These are phyloP conservation scores for Teunomyces stri DNA, from an alignment of 805 yeast species.

Conservation along the genomic window DNA sequence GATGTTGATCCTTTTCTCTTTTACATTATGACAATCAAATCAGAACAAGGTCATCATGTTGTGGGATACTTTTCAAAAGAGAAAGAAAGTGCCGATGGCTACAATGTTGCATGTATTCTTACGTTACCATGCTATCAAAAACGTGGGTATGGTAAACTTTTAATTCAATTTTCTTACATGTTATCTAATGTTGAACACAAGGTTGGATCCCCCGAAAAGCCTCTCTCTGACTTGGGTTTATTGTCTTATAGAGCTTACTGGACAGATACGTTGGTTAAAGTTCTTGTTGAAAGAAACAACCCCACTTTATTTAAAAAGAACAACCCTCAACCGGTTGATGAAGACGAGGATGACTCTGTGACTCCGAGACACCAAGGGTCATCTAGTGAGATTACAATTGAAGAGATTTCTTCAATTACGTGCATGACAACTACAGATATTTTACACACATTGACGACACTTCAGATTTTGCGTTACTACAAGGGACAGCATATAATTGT, in stretches of 20 bases:
- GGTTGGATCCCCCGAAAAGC: constrained; percentile 96
- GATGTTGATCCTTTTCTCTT: constrained; percentile 98
- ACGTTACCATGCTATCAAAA: constrained; percentile 96
- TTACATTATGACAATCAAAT: constrained; percentile 91
- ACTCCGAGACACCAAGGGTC: constrained; percentile 15
- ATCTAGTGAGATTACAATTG: constrained; percentile 67
- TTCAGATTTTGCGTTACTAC: constrained; percentile 85
- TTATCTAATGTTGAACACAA: constrained; percentile 84
- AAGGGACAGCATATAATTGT: constrained; percentile 93
- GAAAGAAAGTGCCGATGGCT: constrained; percentile 91
- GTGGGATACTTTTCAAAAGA: constrained; percentile 97
- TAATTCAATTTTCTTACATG: constrained; percentile 92
- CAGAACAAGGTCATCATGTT: constrained; percentile 88
- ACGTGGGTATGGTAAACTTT: constrained; percentile 86
- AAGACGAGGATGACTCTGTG: constrained; percentile 14
- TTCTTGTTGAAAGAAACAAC: constrained; percentile 59
- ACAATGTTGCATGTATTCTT: constrained; percentile 95
- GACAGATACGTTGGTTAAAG: constrained; percentile 82
- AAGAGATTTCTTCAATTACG: constrained; percentile 80
- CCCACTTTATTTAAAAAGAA: constrained; percentile 38
- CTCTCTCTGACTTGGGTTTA: constrained; percentile 90
- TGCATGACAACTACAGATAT: constrained; percentile 97
- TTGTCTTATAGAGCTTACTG: constrained; percentile 93
- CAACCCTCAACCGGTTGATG: constrained; percentile 25
- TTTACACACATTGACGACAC: constrained; percentile 86